Evolutionary conservation across 495 filamentous ascomycete genomes (phyloP), one percentile per base, ranked within the genome.

Genomic region (Penicillium mononematosum): DNA sequence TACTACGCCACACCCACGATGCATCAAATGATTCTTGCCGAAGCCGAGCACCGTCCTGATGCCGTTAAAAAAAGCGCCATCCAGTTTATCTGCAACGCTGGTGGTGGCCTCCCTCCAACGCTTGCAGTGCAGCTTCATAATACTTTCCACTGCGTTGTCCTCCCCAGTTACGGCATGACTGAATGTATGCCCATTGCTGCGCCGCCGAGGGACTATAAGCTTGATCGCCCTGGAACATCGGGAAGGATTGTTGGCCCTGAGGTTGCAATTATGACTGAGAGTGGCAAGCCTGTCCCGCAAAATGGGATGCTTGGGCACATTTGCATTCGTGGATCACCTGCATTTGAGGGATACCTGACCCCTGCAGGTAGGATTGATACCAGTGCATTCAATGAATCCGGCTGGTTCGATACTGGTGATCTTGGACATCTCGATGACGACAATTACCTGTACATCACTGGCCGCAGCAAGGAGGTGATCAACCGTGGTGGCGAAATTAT

Each of bases 401-500:
- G 77, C 9, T 80, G 70, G 68, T 80, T 81, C 44, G 72, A 78
- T 27, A 80, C 77, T 31, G 78, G 79, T 27, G 79, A 82, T 58
- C 64, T 77, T 27, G 79, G 78, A 5, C 68, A 70, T 34, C 55
- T 82, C 16, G 81, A 83, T 63, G 45, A 51, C 8, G 84, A 89
- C 52, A 83, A 85, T 17, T 88, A 87, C 47, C 63, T 89, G 3
- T 77, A 85, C 51, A 85, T 89, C 61, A 89, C 87, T 1, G 87
- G 87, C 10, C 75, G 87, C 19, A 89, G 87, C 67, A 90, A 90
- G 76, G 87, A 90, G 66, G 71, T 90, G 17, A 89, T 90, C 70
- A 89, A 89, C 69, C 87, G 88, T 62, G 88, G 86, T 39, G 88
- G 88, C 19, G 88, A 91, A 68, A 91, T 90, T 69, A 90, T 91